Evolutionary conservation across 2,329 filamentous ascomycete species (phyloP).

Genomic region (Cryphonectria carpinicola): DNA sequence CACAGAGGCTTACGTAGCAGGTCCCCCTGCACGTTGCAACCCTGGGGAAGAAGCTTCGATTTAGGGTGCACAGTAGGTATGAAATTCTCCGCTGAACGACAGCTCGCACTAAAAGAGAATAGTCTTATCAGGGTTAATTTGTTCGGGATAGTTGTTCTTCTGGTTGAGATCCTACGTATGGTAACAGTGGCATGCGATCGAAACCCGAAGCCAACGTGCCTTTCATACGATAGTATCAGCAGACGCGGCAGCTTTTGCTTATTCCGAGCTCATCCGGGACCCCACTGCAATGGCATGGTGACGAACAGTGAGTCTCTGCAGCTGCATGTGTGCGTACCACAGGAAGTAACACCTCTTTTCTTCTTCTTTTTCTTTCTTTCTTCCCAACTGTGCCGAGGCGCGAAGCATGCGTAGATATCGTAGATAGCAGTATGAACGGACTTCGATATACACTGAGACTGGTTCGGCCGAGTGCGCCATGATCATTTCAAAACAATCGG

Average conservation of each 20-base stretch:
- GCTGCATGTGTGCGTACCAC: no score
- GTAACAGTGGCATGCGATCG: neutral
- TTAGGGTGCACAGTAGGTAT: neutral
- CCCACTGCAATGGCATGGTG: no score
- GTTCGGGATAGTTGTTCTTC: neutral
- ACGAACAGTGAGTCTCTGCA: no score
- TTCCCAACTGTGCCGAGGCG: no score
- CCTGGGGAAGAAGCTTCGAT: neutral
- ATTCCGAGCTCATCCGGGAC: no score
- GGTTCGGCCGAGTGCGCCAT: neutral
- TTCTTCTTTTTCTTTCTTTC: no score
- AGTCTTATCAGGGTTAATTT: neutral
- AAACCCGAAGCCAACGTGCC: neutral
- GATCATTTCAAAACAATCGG: neutral
- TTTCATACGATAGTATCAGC: no score
- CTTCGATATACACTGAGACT: neutral
- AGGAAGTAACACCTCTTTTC: no score
- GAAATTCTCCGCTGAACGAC: neutral
- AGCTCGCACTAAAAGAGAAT: neutral
- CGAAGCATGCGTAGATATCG: no score
- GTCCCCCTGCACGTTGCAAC: neutral
- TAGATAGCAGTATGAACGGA: neutral
- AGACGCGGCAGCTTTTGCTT: no score
- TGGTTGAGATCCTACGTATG: no score
- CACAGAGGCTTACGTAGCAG: conserved; percentile 1